Conservation (phyloP, 225 moss, liverwort and hornwort genomes). For the Straminergon stramineum region DNA sequence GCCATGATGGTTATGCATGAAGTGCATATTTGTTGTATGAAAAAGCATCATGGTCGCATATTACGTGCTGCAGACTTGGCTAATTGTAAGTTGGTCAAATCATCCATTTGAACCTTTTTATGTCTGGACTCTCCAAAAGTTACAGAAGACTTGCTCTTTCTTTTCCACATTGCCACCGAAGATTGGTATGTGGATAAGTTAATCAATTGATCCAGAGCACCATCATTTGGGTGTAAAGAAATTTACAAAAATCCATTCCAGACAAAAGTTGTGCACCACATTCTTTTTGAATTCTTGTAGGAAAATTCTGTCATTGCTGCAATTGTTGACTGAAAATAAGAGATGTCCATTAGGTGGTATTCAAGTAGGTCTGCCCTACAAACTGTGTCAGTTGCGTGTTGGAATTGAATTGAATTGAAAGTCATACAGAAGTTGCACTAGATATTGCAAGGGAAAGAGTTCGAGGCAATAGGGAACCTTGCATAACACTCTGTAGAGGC, state of each 20-base stretch:
- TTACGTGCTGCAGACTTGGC: not conserved
- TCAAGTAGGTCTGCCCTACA: not conserved
- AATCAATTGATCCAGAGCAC: not conserved
- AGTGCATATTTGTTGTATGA: not conserved
- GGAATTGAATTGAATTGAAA: fast-evolving
- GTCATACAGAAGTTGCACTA: not conserved
- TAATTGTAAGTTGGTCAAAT: not conserved
- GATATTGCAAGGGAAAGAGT: not conserved
- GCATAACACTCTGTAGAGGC: not conserved
- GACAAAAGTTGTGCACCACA: too few species aligned
- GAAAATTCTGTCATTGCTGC: not conserved
- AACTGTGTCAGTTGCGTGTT: not conserved
- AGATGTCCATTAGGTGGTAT: not conserved
- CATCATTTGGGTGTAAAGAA: not conserved
- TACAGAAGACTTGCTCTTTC: not conserved
- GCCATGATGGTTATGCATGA: not conserved
- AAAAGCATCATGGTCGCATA: not conserved
- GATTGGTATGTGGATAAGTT: not conserved
- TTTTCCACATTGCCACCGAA: not conserved
- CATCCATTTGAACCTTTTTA: too few species aligned
- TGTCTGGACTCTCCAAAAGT: not conserved
- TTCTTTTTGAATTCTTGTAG: not conserved
- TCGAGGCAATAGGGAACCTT: too few species aligned
- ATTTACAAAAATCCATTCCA: not conserved
- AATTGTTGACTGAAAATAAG: not conserved